Percentiles rank a stretch among this genome's conserved stretches.
These are phyloP conservation scores for Fusarium tuaranense DNA, from an alignment of 2,329 filamentous ascomycete genomes.

Conservation along the genomic window DNA sequence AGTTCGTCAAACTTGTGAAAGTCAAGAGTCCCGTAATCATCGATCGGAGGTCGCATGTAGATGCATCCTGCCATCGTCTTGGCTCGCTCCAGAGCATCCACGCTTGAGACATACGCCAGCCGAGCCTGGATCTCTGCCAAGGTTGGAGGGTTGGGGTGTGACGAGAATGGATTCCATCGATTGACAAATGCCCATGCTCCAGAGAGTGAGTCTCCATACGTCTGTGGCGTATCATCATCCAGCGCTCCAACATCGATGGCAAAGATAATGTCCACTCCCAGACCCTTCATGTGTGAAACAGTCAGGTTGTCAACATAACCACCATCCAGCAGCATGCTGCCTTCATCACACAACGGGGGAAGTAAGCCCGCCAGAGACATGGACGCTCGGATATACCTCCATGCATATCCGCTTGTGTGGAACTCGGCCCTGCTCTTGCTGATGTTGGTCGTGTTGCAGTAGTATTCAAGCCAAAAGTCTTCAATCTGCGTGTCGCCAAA, in stretches of 20 bases:
- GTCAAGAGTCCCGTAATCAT: constrained; percentile 92
- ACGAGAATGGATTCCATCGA: constrained; percentile 95
- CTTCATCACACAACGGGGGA: constrained; percentile 95
- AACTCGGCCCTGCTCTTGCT: constrained; percentile 92
- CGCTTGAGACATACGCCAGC: constrained; percentile 92
- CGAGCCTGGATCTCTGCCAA: constrained; percentile 95
- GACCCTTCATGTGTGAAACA: constrained; percentile 94
- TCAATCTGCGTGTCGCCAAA: constrained; percentile 98
- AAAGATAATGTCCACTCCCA: constrained; percentile 94
- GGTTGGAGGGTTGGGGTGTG: constrained; percentile 90
- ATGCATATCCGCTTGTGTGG: constrained; percentile 96
- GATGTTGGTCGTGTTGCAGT: constrained; percentile 99
- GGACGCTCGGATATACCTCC: constrained; percentile 95
- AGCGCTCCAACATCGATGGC: constrained; percentile 94
- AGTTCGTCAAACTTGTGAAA: constrained; percentile 99
- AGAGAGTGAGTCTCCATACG: constrained; percentile 92
- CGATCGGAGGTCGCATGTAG: constrained; percentile 96
- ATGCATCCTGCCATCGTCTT: constrained; percentile 92
- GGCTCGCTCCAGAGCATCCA: constrained; percentile 92
- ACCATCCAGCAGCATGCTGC: constrained; percentile 95
- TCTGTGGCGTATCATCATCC: constrained; percentile 91
- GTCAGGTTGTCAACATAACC: constrained; percentile 98
- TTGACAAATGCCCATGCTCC: constrained; percentile 96
- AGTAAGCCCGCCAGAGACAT: constrained; percentile 96
- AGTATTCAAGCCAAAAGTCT: constrained; percentile 98